A percentile compares a stretch with the other conserved stretches of the same genome.
These are phyloP conservation scores for Camelina neglecta DNA, from an alignment of 345 rosid genomes.

Conservation along the genomic window DNA sequence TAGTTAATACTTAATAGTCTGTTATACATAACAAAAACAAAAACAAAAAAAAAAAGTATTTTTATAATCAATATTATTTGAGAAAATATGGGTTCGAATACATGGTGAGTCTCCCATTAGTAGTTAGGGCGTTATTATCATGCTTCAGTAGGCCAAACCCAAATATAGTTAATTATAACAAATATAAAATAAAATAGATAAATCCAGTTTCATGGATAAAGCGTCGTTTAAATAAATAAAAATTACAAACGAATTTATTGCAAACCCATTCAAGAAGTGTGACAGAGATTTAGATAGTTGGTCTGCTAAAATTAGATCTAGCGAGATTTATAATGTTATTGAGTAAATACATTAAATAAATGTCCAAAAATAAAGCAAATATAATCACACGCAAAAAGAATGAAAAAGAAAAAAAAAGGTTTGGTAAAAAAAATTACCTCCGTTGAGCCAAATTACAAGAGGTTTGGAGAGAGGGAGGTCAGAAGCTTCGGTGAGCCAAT, in stretches of 20 bases:
- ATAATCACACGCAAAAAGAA: neutral
- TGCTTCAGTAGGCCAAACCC: slow-evolving; percentile 46
- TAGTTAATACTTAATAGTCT: too few species aligned
- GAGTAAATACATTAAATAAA: neutral
- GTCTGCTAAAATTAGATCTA: slow-evolving; percentile 3
- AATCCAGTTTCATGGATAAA: neutral
- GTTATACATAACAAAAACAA: neutral
- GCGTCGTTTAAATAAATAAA: neutral
- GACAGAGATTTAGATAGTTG: slow-evolving; percentile 1
- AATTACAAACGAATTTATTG: neutral
- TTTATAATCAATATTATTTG: neutral
- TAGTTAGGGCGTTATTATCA: slow-evolving; percentile 54
- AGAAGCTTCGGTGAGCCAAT: slow-evolving; percentile 90
- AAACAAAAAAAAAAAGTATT: too few species aligned
- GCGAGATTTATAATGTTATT: neutral
- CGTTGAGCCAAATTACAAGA: slow-evolving; percentile 93
- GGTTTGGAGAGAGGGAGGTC: slow-evolving; percentile 66
- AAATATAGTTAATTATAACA: neutral
- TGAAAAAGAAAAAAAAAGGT: neutral
- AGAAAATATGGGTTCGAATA: slow-evolving; percentile 29
- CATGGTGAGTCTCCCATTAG: slow-evolving; percentile 40
- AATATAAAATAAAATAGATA: neutral
- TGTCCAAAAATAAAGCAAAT: neutral
- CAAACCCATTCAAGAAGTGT: slow-evolving; percentile 7
- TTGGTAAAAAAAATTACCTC: slow-evolving; percentile 55